Evolutionary conservation across 441 rosid genomes (phyloP).

Genomic region (Populus hybrid): DNA sequence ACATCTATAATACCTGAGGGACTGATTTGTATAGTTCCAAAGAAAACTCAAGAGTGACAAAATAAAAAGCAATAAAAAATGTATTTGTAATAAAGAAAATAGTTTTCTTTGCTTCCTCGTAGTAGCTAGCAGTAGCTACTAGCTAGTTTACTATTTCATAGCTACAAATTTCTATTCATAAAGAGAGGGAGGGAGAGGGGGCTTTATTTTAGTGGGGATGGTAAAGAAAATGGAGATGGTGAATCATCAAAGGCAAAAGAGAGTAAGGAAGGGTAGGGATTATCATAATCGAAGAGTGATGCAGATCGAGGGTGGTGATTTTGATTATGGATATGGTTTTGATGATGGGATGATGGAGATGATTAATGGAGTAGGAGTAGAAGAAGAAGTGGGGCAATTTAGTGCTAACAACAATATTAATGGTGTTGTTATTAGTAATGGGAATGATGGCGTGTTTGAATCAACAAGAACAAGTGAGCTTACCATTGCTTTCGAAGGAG

Average conservation of each 20-base stretch:
- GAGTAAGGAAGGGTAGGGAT: conserved; percentile 1
- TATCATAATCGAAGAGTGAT: not conserved
- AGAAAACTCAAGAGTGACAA: not conserved
- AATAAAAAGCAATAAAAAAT: too few relatives aligned
- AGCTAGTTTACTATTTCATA: not conserved
- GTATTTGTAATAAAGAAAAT: not conserved
- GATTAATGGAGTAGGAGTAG: conserved; percentile 8
- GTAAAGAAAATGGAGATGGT: conserved; percentile 25
- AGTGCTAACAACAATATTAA: not conserved
- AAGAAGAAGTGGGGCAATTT: conserved; percentile 1
- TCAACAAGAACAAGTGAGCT: conserved; percentile 62
- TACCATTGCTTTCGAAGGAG: conserved; percentile 62
- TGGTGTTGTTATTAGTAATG: conserved; percentile 11
- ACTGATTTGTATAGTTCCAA: not conserved
- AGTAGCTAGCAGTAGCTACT: not conserved
- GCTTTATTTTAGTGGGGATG: conserved; percentile 13
- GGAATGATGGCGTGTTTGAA: conserved; percentile 24
- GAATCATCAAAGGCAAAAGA: conserved; percentile 8
- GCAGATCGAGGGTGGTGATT: conserved; percentile 7
- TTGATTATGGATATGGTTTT: conserved; percentile 14
- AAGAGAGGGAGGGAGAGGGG: not conserved
- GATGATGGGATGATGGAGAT: conserved; percentile 6
- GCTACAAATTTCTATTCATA: not conserved
- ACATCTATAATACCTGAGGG: not conserved
- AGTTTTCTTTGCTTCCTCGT: not conserved